Conservation (phyloP, 2,329 filamentous ascomycete genomes). For the Exophiala alcalophila region DNA sequence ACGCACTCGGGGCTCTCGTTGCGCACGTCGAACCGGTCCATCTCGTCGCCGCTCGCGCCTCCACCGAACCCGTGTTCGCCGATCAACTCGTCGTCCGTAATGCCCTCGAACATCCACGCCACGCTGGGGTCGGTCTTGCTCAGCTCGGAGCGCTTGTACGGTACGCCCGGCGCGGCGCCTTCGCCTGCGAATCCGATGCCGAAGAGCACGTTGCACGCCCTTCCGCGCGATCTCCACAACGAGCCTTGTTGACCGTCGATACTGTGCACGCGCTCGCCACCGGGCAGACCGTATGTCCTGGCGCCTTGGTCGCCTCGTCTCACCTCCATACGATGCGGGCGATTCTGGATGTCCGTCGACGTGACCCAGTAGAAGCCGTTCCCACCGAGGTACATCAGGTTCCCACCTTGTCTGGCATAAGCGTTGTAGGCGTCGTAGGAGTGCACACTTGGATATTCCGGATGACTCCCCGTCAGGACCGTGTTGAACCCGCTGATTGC, state of each 20-base stretch:
- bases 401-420: slow-evolving; percentile 35
- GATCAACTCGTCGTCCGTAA: slow-evolving; percentile 24
- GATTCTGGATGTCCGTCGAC: slow-evolving; percentile 9
- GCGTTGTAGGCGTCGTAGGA: slow-evolving; percentile 32
- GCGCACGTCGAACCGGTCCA: slow-evolving; percentile 36
- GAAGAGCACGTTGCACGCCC: slow-evolving; percentile 33
- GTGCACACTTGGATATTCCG: slow-evolving; percentile 37
- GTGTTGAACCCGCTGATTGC: slow-evolving; percentile 28
- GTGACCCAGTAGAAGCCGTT: slow-evolving; percentile 37
- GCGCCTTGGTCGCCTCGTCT: slow-evolving; percentile 36
- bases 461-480: slow-evolving; percentile 35
- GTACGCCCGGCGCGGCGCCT: slow-evolving; percentile 33
- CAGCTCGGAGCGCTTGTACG: slow-evolving; percentile 28
- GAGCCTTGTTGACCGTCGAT: slow-evolving; percentile 35
- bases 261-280: slow-evolving; percentile 33
- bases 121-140: slow-evolving; percentile 15
- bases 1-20: slow-evolving; percentile 34
- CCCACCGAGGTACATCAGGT: slow-evolving; percentile 40
- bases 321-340: slow-evolving; percentile 35
- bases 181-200: slow-evolving; percentile 35
- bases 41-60: slow-evolving; percentile 37
- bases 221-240: slow-evolving; percentile 36
- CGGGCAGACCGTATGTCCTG: slow-evolving; percentile 32
- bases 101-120: slow-evolving; percentile 26
- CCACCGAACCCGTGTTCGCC: slow-evolving; percentile 33